phyloP scores from a whole-genome alignment of 1,284 basidiomycete genomes.

The Rhodotorula sp. region DNA sequence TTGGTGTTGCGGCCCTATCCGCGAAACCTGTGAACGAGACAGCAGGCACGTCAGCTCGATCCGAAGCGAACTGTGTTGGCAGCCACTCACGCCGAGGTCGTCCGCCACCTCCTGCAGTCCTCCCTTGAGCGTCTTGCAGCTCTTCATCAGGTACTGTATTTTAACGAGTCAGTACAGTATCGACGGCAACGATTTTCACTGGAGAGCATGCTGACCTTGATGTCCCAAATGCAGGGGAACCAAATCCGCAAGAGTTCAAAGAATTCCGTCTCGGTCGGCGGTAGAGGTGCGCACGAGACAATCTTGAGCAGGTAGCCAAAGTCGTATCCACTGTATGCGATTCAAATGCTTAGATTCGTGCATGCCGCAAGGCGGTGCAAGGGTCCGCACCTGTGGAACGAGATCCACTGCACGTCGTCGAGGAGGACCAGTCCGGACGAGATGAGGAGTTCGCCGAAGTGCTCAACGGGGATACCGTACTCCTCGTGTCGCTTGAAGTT shows the following conservation, averaged over 20 bases:
- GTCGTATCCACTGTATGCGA: slow-evolving; percentile 80
- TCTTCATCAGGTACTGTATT: slow-evolving; percentile 91
- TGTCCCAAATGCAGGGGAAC: slow-evolving; percentile 97
- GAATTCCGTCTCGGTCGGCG: slow-evolving; percentile 84
- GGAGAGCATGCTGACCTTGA: slow-evolving; percentile 56
- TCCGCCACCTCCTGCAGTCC: slow-evolving; percentile 96
- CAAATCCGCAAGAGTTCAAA: slow-evolving; percentile 84
- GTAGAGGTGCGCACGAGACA: slow-evolving; percentile 81
- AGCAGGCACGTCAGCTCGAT: too few species aligned
- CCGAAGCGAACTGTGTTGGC: neutral
- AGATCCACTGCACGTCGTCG: slow-evolving; percentile 92
- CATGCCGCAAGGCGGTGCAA: neutral
- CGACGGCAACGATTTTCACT: too few species aligned
- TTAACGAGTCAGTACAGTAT: too few species aligned
- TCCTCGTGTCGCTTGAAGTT: slow-evolving; percentile 92
- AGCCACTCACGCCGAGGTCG: slow-evolving; percentile 67
- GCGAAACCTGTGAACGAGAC: slow-evolving; percentile 61
- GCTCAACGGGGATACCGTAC: slow-evolving; percentile 85
- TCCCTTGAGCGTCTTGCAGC: slow-evolving; percentile 84
- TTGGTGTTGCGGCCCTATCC: slow-evolving; percentile 91
- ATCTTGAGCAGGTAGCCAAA: slow-evolving; percentile 98
- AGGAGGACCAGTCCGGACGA: slow-evolving; percentile 89
- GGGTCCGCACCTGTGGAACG: slow-evolving; percentile 82
- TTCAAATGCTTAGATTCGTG: neutral
- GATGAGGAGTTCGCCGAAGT: slow-evolving; percentile 96